Base-by-base conservation (phyloP, 225 moss, liverwort and hornwort genomes). In the Polytrichum commune region DNA sequence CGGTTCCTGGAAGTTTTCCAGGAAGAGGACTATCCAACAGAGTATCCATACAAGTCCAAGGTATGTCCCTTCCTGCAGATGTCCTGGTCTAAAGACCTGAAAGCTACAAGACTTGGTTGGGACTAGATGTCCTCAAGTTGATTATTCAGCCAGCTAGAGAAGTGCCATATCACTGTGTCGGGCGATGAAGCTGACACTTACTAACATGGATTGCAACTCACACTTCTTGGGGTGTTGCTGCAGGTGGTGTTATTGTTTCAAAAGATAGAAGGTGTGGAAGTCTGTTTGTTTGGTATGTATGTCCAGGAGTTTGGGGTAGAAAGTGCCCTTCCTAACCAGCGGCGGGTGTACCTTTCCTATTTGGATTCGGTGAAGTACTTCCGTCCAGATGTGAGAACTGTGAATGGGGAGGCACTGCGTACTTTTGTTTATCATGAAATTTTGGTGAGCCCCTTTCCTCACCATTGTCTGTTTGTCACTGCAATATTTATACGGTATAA, bases 291-390 rank as follows among this genome's bases (percentile, higher is more conserved):
- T 66, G 97, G 97, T 71, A 97, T 97, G 97, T 97, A 97, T 80
- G 97, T 97, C 25, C 97, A 97, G 89, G 97, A 97, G 85, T 97
- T 97, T 84, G 97, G 97, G 63, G 90, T 88, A 32, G 97, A 97
- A 32, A 85, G 94, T 79, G 83, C 92, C 73, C 92, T 85, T 71
- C 97, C 97, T 71, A 97, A 97, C 72, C 97, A 97, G 75, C 89
- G 97, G 70, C 94, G 97, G 73, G 94, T 97, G 57, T 97, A 97
- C 82, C 79, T 97, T 66, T 97, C 97, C 24, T 97, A 97, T 73
- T 63, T 97, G 68, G 97, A 97, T 78, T 97, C 97, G 74, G 97
- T 97, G 54, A 97, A 97, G 70, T 97, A 97, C 69, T 97, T 97
- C 72, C 85, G 97, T 69, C 97, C 97, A 75, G 97, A 97, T 91